These are phyloP conservation scores for Colletotrichum tabaci DNA, from an alignment of 2,329 filamentous ascomycete genomes.

Conservation along the genomic window DNA sequence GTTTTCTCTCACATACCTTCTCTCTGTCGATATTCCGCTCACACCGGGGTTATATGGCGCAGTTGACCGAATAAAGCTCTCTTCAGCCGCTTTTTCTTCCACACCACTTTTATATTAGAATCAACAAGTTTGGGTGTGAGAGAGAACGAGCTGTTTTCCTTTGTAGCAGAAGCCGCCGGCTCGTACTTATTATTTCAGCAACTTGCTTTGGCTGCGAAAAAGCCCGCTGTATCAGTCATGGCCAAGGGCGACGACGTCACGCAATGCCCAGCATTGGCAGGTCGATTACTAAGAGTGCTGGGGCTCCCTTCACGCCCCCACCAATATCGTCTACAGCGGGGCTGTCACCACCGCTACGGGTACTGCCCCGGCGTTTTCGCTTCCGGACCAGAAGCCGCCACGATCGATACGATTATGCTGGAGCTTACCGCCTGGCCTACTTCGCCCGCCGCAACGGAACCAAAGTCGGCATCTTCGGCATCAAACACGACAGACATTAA, in stretches of 20 bases:
- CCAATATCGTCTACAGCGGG: slow-evolving; percentile 30
- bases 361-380: slow-evolving; percentile 18
- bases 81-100: background rate
- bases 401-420: slow-evolving; percentile 24
- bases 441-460: slow-evolving; percentile 17
- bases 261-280: slow-evolving; percentile 37
- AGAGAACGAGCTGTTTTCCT: background rate
- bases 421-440: slow-evolving; percentile 36
- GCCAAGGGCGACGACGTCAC: slow-evolving; percentile 31
- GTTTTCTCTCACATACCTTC: background rate
- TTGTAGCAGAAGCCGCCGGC: background rate
- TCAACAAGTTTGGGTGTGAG: background rate
- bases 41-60: slow-evolving; percentile 2
- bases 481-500: slow-evolving; percentile 1
- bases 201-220: background rate
- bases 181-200: too few species aligned
- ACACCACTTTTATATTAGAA: background rate
- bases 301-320: slow-evolving; percentile 28
- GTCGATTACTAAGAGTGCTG: slow-evolving; percentile 55
- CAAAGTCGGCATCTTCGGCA: slow-evolving; percentile 4
- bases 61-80: background rate
- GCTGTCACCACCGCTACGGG: background rate
- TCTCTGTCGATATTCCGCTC: slow-evolving; percentile 6
- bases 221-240: slow-evolving; percentile 30
- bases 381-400: slow-evolving; percentile 21